These are phyloP conservation scores for Colletotrichum graminicola DNA, from an alignment of 2,329 filamentous ascomycete genomes.

Conservation along the genomic window DNA sequence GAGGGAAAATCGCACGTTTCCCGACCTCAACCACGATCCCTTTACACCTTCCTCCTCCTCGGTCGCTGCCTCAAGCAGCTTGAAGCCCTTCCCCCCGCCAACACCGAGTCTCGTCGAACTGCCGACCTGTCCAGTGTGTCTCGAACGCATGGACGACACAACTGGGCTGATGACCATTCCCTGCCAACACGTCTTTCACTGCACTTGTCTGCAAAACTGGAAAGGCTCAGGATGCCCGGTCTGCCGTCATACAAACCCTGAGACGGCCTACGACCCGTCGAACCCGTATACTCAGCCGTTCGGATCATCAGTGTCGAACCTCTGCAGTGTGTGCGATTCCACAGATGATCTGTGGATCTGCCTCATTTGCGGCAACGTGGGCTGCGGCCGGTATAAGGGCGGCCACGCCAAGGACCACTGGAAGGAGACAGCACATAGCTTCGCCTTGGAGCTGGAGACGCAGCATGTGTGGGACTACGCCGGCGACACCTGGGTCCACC, in stretches of 20 bases:
- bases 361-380: constrained; percentile 90
- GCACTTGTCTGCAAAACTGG: constrained; percentile 96
- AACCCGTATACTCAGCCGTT: constrained; percentile 69
- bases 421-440: constrained; percentile 89
- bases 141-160: constrained; percentile 98
- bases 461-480: constrained; percentile 99
- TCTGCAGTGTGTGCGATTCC: constrained; percentile 86
- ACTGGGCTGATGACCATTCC: constrained; percentile 95
- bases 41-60: constrained; percentile 67
- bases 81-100: constrained; percentile 72
- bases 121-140: constrained; percentile 94
- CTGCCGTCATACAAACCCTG: constrained; percentile 83
- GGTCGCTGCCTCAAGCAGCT: constrained; percentile 55
- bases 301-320: constrained; percentile 71
- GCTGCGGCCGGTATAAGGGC: constrained; percentile 93
- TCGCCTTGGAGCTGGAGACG: constrained; percentile 90
- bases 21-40: constrained; percentile 71
- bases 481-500: constrained; percentile 94
- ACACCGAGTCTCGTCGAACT: constrained; percentile 91
- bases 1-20: constrained; percentile 62
- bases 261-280: constrained; percentile 57
- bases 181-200: constrained; percentile 98
- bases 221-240: constrained; percentile 93
- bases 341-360: constrained; percentile 93
- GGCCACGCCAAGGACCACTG: constrained; percentile 95